These are phyloP conservation scores for Breviolum minutum DNA, from an alignment of 73 alveolate species.

Conservation along the genomic window DNA sequence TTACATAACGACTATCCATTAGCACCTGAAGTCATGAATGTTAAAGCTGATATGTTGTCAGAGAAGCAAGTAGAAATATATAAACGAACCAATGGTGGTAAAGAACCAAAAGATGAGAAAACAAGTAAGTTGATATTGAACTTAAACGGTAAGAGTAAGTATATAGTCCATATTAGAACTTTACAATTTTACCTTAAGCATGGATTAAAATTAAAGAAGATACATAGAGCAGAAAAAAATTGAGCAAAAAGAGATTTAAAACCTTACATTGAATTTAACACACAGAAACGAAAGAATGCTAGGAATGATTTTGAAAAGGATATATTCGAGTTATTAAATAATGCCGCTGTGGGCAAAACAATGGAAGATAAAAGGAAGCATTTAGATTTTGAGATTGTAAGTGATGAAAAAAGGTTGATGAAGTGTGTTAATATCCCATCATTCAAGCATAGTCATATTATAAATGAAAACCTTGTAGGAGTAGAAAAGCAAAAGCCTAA, in stretches of 20 bases:
- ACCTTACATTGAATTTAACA: conserved; percentile 7
- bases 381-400: background rate
- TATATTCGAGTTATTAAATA: background rate
- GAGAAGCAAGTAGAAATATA: background rate
- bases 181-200: background rate
- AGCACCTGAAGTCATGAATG: conserved; percentile 34
- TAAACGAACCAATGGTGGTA: background rate
- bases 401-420: background rate
- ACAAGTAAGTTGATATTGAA: background rate
- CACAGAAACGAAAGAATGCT: background rate
- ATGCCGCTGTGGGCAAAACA: background rate
- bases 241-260: background rate
- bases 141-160: background rate
- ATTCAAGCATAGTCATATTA: background rate
- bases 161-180: background rate
- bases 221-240: background rate
- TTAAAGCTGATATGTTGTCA: background rate
- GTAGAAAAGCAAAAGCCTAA: conserved; percentile 10
- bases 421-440: conserved; percentile 18
- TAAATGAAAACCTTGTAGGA: conserved; percentile 27
- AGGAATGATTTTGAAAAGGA: conserved; percentile 24
- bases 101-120: conserved; percentile 1
- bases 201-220: background rate
- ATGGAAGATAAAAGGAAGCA: conserved; percentile 44
- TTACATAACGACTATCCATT: background rate